phyloP scores from a whole-genome alignment of 2,329 filamentous ascomycete species.

The Botrytis cinerea region DNA sequence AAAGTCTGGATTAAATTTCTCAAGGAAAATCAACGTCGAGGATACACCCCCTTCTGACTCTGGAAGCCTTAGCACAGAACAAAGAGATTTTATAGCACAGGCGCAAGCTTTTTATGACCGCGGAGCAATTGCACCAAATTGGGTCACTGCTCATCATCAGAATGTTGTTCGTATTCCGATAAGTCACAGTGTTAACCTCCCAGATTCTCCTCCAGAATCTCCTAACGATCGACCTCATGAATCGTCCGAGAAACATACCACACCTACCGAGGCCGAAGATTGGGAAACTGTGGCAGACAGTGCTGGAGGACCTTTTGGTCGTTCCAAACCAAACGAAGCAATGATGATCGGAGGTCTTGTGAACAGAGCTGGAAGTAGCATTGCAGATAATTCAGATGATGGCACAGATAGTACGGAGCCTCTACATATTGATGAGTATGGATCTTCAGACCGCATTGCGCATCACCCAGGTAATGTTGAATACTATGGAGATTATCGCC shows the following conservation, averaged over 20 bases:
- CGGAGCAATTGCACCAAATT: conserved; percentile 32
- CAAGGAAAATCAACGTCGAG: conserved; percentile 27
- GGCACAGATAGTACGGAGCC: conserved; percentile 27
- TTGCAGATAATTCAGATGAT: conserved; percentile 38
- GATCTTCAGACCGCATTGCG: conserved; percentile 36
- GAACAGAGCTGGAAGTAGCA: conserved; percentile 37
- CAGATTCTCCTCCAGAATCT: conserved; percentile 31
- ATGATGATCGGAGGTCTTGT: conserved; percentile 30
- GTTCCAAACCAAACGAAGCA: conserved; percentile 19
- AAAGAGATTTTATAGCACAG: conserved; percentile 21
- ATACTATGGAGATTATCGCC: conserved; percentile 36
- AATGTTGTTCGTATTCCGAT: conserved; percentile 35
- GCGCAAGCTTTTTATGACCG: conserved; percentile 34
- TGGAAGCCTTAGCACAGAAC: conserved; percentile 20
- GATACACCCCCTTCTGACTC: conserved; percentile 23
- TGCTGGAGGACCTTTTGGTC: conserved; percentile 18
- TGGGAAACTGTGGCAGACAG: conserved; percentile 41
- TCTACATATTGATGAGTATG: conserved; percentile 32
- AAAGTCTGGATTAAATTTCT: conserved; percentile 24
- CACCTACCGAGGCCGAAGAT: conserved; percentile 33
- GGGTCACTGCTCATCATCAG: conserved; percentile 28
- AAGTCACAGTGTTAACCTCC: conserved; percentile 27
- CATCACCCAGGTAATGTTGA: conserved; percentile 38
- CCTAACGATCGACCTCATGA: conserved; percentile 17
- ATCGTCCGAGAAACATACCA: conserved; percentile 1